These are phyloP conservation scores for Gardenia jasminoides DNA, from an alignment of 257 asterid species.

Conservation along the genomic window DNA sequence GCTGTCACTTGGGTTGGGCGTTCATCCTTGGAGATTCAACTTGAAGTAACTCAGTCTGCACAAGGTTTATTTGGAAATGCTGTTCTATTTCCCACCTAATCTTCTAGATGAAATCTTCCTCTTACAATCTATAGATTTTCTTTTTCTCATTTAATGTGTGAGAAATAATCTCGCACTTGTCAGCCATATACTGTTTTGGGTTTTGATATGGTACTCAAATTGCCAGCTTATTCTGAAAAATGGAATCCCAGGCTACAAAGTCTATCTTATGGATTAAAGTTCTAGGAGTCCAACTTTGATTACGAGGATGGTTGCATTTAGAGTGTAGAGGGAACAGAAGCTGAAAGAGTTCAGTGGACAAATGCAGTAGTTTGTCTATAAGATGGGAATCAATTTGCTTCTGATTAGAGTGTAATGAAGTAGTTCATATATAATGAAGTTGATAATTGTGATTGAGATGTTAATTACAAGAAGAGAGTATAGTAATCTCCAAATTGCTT, in stretches of 20 bases:
- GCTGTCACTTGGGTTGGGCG: slow-evolving; percentile 96
- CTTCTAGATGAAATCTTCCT: neutral
- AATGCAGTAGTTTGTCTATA: neutral
- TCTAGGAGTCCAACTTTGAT: neutral
- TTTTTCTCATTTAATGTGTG: neutral
- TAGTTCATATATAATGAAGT: too few relatives aligned
- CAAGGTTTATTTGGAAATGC: slow-evolving; percentile 43
- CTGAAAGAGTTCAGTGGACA: neutral
- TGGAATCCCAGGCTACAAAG: neutral
- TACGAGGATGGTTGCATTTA: neutral
- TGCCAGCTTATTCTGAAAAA: neutral
- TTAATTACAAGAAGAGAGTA: neutral
- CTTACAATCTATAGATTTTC: too few relatives aligned
- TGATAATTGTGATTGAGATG: neutral
- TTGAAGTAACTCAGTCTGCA: slow-evolving; percentile 67
- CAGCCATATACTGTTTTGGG: neutral
- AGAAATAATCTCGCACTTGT: neutral
- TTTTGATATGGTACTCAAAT: neutral
- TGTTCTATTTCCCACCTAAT: neutral
- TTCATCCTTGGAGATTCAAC: slow-evolving; percentile 90
- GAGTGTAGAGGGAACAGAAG: neutral
- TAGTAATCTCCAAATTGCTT: neutral
- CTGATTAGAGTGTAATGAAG: neutral
- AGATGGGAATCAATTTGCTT: neutral
- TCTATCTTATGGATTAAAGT: neutral